Percentiles rank a stretch among this genome's conserved stretches.
Evolutionary conservation across 78 protist species (phyloP).

Genomic region (Protostelium mycophagum): DNA sequence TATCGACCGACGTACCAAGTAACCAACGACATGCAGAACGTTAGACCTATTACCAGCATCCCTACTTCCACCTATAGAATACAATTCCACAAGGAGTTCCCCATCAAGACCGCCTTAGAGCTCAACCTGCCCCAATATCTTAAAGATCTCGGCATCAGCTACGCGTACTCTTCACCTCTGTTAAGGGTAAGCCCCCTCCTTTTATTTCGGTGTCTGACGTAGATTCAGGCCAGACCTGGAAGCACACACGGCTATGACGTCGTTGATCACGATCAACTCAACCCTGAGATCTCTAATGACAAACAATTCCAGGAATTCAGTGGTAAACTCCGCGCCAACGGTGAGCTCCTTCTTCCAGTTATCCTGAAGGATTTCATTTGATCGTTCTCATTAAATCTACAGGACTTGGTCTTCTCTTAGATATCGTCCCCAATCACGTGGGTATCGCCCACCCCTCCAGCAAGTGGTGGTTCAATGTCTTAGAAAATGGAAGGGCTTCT

Average conservation of each 20-base stretch:
- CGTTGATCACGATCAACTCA: not conserved
- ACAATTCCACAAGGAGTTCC: not conserved
- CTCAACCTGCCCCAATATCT: not conserved
- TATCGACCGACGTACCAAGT: too few species aligned
- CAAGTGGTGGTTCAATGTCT: not conserved
- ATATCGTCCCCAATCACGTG: not conserved
- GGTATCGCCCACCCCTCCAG: not conserved
- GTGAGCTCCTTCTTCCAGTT: not conserved
- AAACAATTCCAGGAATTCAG: not conserved
- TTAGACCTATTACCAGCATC: not conserved
- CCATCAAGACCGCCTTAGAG: not conserved
- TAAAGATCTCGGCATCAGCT: not conserved
- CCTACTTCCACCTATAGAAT: not conserved
- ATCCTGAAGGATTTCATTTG: too few species aligned
- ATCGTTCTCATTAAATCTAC: too few species aligned
- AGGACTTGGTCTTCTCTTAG: not conserved
- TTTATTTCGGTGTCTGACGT: not conserved
- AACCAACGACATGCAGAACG: conserved; percentile 1
- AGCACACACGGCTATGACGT: not conserved
- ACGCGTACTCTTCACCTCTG: not conserved
- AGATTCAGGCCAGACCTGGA: not conserved
- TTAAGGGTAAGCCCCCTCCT: not conserved
- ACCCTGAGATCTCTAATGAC: not conserved
- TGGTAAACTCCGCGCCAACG: not conserved
- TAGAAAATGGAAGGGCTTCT: not conserved